Percentiles rank a stretch among this genome's conserved stretches.
Conservation (phyloP, 176 grass and related monocot species). For the Phragmites australis region DNA sequence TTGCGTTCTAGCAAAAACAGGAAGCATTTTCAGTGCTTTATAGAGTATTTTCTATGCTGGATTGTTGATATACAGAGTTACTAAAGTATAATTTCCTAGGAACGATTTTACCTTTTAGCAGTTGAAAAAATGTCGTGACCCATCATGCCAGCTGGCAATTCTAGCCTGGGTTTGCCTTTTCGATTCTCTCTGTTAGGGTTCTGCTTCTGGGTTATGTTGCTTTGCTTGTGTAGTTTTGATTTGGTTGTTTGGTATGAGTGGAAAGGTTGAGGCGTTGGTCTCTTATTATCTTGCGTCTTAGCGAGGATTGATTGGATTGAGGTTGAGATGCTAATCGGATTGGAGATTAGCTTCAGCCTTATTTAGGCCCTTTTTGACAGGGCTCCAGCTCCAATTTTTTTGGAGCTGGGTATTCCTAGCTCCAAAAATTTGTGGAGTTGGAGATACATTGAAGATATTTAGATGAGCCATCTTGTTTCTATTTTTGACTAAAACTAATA, state of each 20-base stretch:
- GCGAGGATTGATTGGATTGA: not conserved
- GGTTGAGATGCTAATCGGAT: not conserved
- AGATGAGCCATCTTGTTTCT: too few species aligned
- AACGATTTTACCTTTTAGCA: not conserved
- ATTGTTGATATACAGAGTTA: not conserved
- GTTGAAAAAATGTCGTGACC: not conserved
- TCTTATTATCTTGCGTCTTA: not conserved
- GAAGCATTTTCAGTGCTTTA: not conserved
- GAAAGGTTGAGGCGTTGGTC: not conserved
- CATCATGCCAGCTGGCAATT: not conserved
- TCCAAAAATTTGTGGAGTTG: too few species aligned
- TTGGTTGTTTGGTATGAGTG: not conserved
- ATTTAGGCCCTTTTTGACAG: too few species aligned
- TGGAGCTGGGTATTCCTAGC: too few species aligned
- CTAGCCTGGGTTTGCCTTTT: not conserved
- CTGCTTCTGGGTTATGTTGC: too few species aligned
- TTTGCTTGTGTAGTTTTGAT: not conserved
- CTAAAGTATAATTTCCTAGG: not conserved
- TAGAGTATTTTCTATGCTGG: not conserved
- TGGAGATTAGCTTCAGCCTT: constrained; percentile 1
- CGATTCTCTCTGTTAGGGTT: not conserved
- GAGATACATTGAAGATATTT: too few species aligned
- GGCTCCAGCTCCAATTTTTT: too few species aligned
- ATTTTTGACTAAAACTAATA: too few species aligned
- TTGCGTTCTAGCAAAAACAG: not conserved